These are phyloP conservation scores for Penicillium sp. DNA, from an alignment of 2,329 filamentous ascomycete species.

Conservation along the genomic window DNA sequence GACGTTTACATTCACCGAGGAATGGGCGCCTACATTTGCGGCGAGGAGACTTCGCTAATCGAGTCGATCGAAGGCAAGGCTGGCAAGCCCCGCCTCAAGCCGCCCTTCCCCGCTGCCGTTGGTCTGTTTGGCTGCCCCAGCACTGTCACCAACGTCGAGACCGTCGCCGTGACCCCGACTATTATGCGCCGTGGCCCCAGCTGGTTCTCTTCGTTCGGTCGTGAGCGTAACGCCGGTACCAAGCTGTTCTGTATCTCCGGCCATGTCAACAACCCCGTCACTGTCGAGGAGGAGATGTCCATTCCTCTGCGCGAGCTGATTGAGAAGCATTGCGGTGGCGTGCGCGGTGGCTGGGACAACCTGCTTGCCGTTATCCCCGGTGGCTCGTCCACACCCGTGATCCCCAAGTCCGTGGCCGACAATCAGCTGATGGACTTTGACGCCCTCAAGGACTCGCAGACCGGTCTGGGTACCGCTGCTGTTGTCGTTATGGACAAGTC, in stretches of 20 bases:
- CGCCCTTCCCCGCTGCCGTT: slow-evolving; percentile 94
- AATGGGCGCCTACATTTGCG: slow-evolving; percentile 95
- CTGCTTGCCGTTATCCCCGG: slow-evolving; percentile 91
- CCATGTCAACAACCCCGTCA: slow-evolving; percentile 97
- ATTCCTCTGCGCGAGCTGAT: slow-evolving; percentile 95
- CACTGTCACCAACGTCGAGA: slow-evolving; percentile 98
- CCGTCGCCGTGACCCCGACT: slow-evolving; percentile 88
- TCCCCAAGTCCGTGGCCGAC: slow-evolving; percentile 86
- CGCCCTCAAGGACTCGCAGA: slow-evolving; percentile 94
- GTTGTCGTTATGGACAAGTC: slow-evolving; percentile 99
- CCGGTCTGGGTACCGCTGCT: slow-evolving; percentile 92
- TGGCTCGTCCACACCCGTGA: slow-evolving; percentile 91
- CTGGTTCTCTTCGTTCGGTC: slow-evolving; percentile 94
- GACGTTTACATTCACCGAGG: slow-evolving; percentile 96
- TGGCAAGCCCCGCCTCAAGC: slow-evolving; percentile 97
- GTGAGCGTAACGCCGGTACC: slow-evolving; percentile 93
- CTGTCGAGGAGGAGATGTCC: slow-evolving; percentile 99
- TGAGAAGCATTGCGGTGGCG: slow-evolving; percentile 96
- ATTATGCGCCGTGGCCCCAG: slow-evolving; percentile 86
- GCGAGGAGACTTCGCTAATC: slow-evolving; percentile 96
- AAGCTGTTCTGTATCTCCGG: slow-evolving; percentile 99
- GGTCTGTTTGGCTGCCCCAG: slow-evolving; percentile 97
- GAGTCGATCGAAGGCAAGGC: slow-evolving; percentile 98
- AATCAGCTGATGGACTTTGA: slow-evolving; percentile 99
- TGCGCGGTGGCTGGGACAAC: slow-evolving; percentile 97